phyloP scores from a whole-genome alignment of 805 yeast genomes.

The Saccharomyces paradoxus region DNA sequence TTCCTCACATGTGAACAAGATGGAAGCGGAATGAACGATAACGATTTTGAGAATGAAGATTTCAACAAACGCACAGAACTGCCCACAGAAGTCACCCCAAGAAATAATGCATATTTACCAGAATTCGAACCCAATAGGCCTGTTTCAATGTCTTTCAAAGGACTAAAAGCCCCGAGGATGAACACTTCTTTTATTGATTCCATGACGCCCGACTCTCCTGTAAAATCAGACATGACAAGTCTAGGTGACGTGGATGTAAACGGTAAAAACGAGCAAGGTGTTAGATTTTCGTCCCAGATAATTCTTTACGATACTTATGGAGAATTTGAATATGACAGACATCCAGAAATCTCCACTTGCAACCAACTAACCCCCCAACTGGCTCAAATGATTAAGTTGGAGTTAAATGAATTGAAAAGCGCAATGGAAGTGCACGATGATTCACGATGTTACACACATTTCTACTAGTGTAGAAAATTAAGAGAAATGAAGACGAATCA shows the following conservation, averaged over 20 bases:
- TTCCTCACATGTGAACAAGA: neutral
- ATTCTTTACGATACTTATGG: slow-evolving; percentile 78
- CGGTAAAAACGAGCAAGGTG: slow-evolving; percentile 20
- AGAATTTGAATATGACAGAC: slow-evolving; percentile 81
- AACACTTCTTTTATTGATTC: slow-evolving; percentile 33
- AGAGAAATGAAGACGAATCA: neutral
- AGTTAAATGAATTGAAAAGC: slow-evolving; percentile 68
- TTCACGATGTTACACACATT: slow-evolving; percentile 77
- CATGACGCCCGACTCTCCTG: slow-evolving; percentile 35
- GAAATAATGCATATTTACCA: slow-evolving; percentile 14
- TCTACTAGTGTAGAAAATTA: slow-evolving; percentile 39
- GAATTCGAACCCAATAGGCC: slow-evolving; percentile 26
- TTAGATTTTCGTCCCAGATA: slow-evolving; percentile 72
- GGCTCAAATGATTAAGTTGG: slow-evolving; percentile 81
- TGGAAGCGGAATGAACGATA: neutral
- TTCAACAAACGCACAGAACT: slow-evolving; percentile 13
- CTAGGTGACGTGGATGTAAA: slow-evolving; percentile 1
- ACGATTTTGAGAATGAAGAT: slow-evolving; percentile 24
- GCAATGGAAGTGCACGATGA: slow-evolving; percentile 78
- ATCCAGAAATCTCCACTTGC: slow-evolving; percentile 88
- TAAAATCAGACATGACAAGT: slow-evolving; percentile 9
- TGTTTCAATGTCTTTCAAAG: slow-evolving; percentile 48
- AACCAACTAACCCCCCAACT: slow-evolving; percentile 79
- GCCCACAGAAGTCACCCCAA: slow-evolving; percentile 5
- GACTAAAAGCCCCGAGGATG: slow-evolving; percentile 52